These are phyloP conservation scores for Porpolomopsis calyptriformis DNA, from an alignment of 768 basidiomycete genomes.

Conservation along the genomic window DNA sequence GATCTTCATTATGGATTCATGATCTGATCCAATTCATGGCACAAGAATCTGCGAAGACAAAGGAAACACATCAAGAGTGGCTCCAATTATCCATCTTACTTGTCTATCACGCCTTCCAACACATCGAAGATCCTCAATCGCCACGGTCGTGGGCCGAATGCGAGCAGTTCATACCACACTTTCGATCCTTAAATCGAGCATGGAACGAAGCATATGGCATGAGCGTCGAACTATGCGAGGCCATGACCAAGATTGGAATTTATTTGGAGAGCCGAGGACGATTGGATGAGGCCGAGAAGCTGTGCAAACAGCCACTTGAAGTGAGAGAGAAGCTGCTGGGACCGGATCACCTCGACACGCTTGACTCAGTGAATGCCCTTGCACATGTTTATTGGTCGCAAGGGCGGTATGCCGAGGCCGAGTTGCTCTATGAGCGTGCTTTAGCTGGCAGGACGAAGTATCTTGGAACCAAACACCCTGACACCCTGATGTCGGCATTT, in stretches of 20 bases:
- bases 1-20: background rate
- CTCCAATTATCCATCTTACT: background rate
- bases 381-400: background rate
- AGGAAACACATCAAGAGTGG: background rate
- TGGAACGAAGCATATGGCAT: background rate
- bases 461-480: background rate
- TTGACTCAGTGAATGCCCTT: background rate
- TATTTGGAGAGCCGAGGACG: background rate
- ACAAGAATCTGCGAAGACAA: background rate
- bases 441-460: background rate
- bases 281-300: background rate
- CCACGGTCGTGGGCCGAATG: slow-evolving; percentile 1
- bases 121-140: background rate
- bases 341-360: background rate
- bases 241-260: background rate
- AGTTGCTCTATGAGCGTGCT: background rate
- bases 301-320: slow-evolving; percentile 8
- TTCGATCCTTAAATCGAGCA: background rate
- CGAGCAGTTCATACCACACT: background rate
- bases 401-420: background rate
- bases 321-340: background rate
- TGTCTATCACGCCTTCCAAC: background rate
- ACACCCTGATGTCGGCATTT: background rate
- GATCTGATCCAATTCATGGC: background rate
- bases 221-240: background rate